Base-by-base conservation (phyloP, 768 basidiomycete species). In the Suillus plorans region DNA sequence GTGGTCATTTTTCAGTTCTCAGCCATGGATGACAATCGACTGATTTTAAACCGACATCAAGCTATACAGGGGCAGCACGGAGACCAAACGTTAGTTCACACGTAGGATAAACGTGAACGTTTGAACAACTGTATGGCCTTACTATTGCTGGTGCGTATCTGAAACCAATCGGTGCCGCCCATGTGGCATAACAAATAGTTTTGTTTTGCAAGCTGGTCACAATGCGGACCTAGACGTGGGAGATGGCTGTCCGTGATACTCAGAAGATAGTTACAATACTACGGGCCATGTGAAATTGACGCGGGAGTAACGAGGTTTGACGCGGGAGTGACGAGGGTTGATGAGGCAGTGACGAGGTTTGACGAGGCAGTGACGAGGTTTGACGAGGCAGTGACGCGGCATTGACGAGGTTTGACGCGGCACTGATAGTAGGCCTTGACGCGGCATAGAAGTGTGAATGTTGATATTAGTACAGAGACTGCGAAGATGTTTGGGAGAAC, bases 1-100 rank as follows among this genome's bases (percentile, higher is more conserved):
- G 59, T 59, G 2, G 62, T n/a, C 73, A 75, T 10, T 9, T 4
- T 45, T 31, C 25, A 57, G 20, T 44, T 37, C 10, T 45, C 45
- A 47, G 10, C 4, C 9, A 39, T 53, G 5, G 36, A 10, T 37
- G 36, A 37, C 36, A 37, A 37, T 37, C 36, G 6, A 36, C 5
- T 36, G 1, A 16, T 14, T 5, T 53, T 0, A 31, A 61, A 6
- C 8, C 7, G 16, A 53, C 16, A 18, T 53, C 52, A 20, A 37
- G 52, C 4, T 18, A 16, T 22, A 49, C n/a, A 10, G 20, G 1
- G 1, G 31, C 31, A 31, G 47, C 45, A 20, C n/a, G n/a, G 5
- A 12, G 22, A 22, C 22, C 47, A n/a, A n/a, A 47, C 45, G 10
- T 47, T 12, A 20, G n/a, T 47, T 22, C 47, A 3, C 22, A 22